These are phyloP conservation scores for Alternaria triticina DNA, from an alignment of 2,329 filamentous ascomycete species.

Conservation along the genomic window DNA sequence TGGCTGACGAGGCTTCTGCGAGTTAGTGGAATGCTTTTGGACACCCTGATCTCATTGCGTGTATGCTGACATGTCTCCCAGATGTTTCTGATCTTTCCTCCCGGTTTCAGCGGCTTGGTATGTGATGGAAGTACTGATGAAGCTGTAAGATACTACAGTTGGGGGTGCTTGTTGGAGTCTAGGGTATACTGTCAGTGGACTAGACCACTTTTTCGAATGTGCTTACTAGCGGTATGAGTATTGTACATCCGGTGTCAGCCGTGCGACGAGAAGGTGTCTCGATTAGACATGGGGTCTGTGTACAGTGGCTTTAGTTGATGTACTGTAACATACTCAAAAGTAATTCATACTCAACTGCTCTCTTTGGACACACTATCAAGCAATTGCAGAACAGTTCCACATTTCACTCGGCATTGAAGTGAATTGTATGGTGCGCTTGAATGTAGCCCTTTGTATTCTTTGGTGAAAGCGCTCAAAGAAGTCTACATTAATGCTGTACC, in stretches of 20 bases:
- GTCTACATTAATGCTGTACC: background rate
- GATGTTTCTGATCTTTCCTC: background rate
- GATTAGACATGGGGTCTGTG: background rate
- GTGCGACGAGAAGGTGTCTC: background rate
- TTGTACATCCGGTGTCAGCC: background rate
- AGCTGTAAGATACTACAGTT: background rate
- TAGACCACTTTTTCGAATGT: background rate
- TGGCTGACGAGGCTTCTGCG: constrained; percentile 17
- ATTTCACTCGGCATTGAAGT: background rate
- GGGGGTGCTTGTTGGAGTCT: background rate
- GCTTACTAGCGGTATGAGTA: background rate
- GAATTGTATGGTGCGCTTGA: background rate
- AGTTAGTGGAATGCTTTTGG: constrained; percentile 19
- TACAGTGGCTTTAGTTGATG: background rate
- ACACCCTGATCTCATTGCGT: background rate
- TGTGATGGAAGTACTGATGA: background rate
- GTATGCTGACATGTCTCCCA: background rate
- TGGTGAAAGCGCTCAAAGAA: background rate
- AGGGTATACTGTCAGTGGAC: background rate
- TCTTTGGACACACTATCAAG: background rate
- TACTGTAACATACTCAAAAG: background rate
- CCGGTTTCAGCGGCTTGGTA: background rate
- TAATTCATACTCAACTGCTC: background rate
- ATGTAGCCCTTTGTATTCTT: background rate
- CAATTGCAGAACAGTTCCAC: background rate